Percentiles rank a stretch among this genome's conserved stretches.
These are phyloP conservation scores for Mycotypha africana DNA, from an alignment of 371 early-diverging fungal genomes.

Conservation along the genomic window DNA sequence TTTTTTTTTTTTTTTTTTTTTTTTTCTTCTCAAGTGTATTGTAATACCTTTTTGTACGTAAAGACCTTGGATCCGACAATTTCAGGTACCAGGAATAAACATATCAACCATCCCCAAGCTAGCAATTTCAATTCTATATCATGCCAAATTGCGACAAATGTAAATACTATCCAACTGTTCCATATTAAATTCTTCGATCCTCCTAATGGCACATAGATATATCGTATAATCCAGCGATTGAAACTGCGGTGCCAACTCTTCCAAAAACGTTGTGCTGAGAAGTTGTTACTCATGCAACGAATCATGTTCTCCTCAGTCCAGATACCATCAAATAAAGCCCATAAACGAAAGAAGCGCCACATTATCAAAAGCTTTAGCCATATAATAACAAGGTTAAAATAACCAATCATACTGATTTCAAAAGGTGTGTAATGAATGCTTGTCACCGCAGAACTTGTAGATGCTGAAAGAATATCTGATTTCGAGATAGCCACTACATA, in stretches of 20 bases:
- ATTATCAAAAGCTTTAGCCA: constrained; percentile 90
- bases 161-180: constrained; percentile 81
- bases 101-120: constrained; percentile 93
- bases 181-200: constrained; percentile 59
- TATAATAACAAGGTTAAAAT: constrained; percentile 78
- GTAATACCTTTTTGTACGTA: constrained; percentile 43
- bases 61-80: constrained; percentile 60
- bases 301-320: constrained; percentile 89
- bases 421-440: constrained; percentile 53
- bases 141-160: constrained; percentile 96
- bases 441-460: too few species aligned
- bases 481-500: constrained; percentile 86
- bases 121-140: constrained; percentile 82
- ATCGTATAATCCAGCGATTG: constrained; percentile 87
- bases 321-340: constrained; percentile 88
- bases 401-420: constrained; percentile 76
- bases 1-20: too few species aligned
- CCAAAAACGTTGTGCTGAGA: constrained; percentile 89
- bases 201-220: constrained; percentile 90
- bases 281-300: constrained; percentile 90
- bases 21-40: too few species aligned
- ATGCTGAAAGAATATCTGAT: too few species aligned
- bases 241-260: constrained; percentile 89
- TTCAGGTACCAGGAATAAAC: constrained; percentile 83
- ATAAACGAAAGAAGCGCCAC: constrained; percentile 92